Base-by-base conservation (phyloP, 139 green algal species). In the Haematococcus lacustris region DNA sequence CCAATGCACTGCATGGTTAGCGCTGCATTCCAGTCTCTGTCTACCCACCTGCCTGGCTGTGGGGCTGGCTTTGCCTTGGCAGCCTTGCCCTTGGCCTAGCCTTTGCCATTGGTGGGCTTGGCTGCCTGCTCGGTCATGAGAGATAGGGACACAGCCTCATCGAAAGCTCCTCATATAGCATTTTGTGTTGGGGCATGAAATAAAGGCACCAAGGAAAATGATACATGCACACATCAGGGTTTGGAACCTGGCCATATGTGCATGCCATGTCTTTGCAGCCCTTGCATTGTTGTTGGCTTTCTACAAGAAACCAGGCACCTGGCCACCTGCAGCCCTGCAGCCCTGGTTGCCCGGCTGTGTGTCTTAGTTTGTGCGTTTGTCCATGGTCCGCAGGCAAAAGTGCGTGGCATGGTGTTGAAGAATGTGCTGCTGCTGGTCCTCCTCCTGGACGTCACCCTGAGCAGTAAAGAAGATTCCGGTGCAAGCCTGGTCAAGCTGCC, bases 401-500 rank as follows among this genome's bases (percentile, higher is more conserved):
- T 88, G 39, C 82, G 81, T 0, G 71, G 76, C 26, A 51, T 88
- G 21, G 71, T 95, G 37, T 68, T 97, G 25, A 91, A 92, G 70
- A 87, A 88, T 23, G 77, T 93, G 37, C 81, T 97, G 71, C 82
- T 93, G 72, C 73, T 95, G 43, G 86, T 90, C 13, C 73, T 92
- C 51, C 82, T 97, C 35, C 79, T 97, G 64, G 91, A 97, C 80
- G 2, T 68, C 2, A 59, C 51, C 28, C n/a, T 63, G 4, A 32
- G 13, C 2, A 63, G 43, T 41, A 30, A 34, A 50, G 63, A 35
- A n/a, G n/a, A n/a, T n/a, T n/a, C n/a, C n/a, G n/a, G n/a, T n/a
- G n/a, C n/a, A n/a, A n/a, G n/a, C n/a, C 38, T 51, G 33, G 23
- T 30, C 1, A 38, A 65, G 9, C 70, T 85, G 41, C 80, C 78